Evolutionary conservation across 1,139 yeast genomes (phyloP), one percentile per base, ranked within the genome.

Genomic region (Protomyces lactucae-debilis): DNA sequence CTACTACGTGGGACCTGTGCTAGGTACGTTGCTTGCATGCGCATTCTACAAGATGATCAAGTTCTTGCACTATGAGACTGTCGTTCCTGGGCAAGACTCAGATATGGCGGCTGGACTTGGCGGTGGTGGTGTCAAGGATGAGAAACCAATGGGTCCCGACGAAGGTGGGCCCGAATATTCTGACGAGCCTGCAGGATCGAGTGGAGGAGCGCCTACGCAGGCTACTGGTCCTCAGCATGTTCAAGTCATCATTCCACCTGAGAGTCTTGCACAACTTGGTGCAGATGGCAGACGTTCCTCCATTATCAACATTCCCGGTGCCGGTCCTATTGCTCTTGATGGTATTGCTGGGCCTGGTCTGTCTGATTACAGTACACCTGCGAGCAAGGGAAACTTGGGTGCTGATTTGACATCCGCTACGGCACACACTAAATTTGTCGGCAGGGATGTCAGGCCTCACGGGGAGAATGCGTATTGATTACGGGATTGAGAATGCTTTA

Each of bases 1-100:
- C 70, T 90, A 90, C 81, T 88, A 95, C 95, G 83, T 90, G 65
- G 70, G 70, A 4, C 69, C 69, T 2, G 45, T 56, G 5, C 54
- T 63, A 10, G 69, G 69, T 9, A 39, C 67, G 1, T n/a, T 67
- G 9, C 23, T 60, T 14, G 64, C 64, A 14, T 36, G 54, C n/a
- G 60, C 54, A 2, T 55, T 60, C 36, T 60, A 60, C 52, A 60
- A 55, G 28, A 40, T 55, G 32, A 43, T 60, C 40, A 60, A 60
- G 35, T 36, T 39, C 32, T 48, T 60, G 23, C 60, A 60, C 14
- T 60, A 60, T 40, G 60, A 54, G 35, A 53, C 57, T 5, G 64
- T 60, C 18, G 57, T 53, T 12, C 57, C 57, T n/a, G 57, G 57
- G 4, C 64, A 60, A 28, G 64, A 60, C 25, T 48, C 55, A 14